Conservation (phyloP, 1,284 basidiomycete genomes). For the Xerocomus minutiporus region DNA sequence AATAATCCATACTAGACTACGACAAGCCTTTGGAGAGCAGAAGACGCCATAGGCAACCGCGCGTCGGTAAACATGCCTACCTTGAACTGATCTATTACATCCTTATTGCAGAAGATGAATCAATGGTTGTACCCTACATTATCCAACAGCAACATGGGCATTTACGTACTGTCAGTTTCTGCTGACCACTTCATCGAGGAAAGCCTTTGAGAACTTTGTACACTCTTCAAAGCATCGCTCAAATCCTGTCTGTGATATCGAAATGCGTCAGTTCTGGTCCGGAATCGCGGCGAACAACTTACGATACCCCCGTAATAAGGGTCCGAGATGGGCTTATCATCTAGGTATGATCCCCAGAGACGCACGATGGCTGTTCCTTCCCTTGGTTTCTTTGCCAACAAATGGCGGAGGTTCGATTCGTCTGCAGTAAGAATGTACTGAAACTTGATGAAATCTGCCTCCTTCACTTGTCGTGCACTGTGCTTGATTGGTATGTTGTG, state of each 20-base stretch:
- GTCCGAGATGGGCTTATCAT: constrained; percentile 61
- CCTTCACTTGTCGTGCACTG: constrained; percentile 53
- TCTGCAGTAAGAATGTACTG: constrained; percentile 72
- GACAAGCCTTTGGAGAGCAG: constrained; percentile 78
- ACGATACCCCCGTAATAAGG: constrained; percentile 73
- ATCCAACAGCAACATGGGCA: not conserved
- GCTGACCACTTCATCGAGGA: constrained; percentile 56
- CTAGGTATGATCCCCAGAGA: constrained; percentile 73
- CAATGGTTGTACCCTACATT: constrained; percentile 11
- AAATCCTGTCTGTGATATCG: constrained; percentile 39
- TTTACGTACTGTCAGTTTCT: constrained; percentile 25
- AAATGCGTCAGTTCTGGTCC: not conserved
- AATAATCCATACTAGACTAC: constrained; percentile 51
- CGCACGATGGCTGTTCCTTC: constrained; percentile 52
- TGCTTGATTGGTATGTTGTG: constrained; percentile 58
- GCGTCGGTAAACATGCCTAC: constrained; percentile 85
- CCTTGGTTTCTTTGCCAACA: constrained; percentile 53
- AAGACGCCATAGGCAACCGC: constrained; percentile 73
- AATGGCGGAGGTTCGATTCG: constrained; percentile 55
- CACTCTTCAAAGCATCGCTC: constrained; percentile 65
- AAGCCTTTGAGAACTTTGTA: constrained; percentile 63
- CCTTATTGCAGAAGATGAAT: not conserved
- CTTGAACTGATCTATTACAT: constrained; percentile 18
- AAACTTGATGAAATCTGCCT: constrained; percentile 59
- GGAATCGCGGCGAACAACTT: constrained; percentile 17